Evolutionary conservation across 176 grass and related monocot genomes (phyloP).

Genomic region (Olyra latifolia): DNA sequence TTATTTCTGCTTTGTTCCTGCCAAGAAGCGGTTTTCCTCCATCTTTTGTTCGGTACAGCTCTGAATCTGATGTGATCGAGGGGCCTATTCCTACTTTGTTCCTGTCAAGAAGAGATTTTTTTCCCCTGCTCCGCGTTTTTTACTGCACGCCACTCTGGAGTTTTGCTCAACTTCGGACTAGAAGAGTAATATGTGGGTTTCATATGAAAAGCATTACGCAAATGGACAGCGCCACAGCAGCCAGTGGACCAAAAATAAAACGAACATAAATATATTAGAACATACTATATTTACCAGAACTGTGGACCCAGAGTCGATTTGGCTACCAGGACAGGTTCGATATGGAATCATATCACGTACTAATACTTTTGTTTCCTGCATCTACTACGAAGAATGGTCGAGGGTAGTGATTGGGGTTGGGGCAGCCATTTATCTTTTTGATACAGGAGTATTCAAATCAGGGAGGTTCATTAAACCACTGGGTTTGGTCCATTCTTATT

Average conservation of each 20-base stretch:
- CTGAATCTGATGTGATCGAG: too few relatives aligned
- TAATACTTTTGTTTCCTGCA: not conserved
- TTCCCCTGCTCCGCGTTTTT: too few relatives aligned
- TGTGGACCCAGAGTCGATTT: not conserved
- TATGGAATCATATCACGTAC: not conserved
- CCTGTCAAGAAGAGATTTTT: too few relatives aligned
- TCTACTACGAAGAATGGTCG: not conserved
- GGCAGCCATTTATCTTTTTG: constrained; percentile 8
- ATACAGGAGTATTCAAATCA: not conserved
- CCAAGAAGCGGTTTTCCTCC: too few relatives aligned
- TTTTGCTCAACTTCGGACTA: too few relatives aligned
- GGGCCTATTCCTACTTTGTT: too few relatives aligned
- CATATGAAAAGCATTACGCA: not conserved
- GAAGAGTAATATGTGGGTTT: not conserved
- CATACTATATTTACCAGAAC: not conserved
- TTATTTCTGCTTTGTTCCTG: too few relatives aligned
- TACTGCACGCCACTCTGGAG: too few relatives aligned
- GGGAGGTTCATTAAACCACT: not conserved
- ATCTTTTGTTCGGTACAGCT: too few relatives aligned
- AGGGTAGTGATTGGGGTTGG: not conserved
- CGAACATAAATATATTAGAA: constrained; percentile 5
- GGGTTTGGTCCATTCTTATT: not conserved
- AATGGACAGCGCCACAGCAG: not conserved
- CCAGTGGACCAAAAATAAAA: not conserved
- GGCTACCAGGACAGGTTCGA: not conserved